Percentiles rank a stretch among this genome's conserved stretches.
phyloP scores from a whole-genome alignment of 331 rosid species.

The Saraca asoca region DNA sequence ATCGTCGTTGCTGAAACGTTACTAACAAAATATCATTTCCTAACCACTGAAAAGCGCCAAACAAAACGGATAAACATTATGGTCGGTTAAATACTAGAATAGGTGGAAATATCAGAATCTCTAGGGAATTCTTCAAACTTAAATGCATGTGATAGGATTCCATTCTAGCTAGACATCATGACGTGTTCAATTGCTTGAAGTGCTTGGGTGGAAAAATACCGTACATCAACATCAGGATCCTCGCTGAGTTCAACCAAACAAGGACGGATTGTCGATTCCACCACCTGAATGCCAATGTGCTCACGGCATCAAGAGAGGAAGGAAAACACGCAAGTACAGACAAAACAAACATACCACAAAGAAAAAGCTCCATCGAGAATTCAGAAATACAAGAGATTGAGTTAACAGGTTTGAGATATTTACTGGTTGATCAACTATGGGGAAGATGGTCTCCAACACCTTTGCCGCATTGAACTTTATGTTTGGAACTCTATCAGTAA shows the following conservation, averaged over 20 bases:
- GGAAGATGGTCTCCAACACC: constrained; percentile 87
- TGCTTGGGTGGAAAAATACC: constrained; percentile 87
- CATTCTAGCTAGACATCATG: constrained; percentile 79
- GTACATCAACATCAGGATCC: constrained; percentile 97
- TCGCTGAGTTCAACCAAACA: constrained; percentile 87
- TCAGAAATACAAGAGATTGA: background rate
- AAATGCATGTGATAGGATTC: constrained; percentile 34
- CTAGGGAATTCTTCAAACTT: constrained; percentile 30
- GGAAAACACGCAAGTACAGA: background rate
- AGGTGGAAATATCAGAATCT: constrained; percentile 33
- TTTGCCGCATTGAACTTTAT: constrained; percentile 93
- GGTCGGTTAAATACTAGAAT: background rate
- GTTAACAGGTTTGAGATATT: constrained; percentile 34
- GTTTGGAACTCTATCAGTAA: constrained; percentile 73
- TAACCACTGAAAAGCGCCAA: constrained; percentile 13
- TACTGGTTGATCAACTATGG: constrained; percentile 90
- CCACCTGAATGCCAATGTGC: constrained; percentile 59
- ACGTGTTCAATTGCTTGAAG: constrained; percentile 83
- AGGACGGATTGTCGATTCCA: constrained; percentile 85
- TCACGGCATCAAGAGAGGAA: constrained; percentile 17
- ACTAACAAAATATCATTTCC: constrained; percentile 34
- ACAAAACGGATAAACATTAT: constrained; percentile 24
- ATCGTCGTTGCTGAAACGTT: constrained; percentile 4
- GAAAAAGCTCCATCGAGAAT: background rate
- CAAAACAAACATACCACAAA: background rate